Percentiles rank a stretch among this genome's conserved stretches.
Conservation (phyloP, 129 eudicot genomes). For the Escallonia herrerae region DNA sequence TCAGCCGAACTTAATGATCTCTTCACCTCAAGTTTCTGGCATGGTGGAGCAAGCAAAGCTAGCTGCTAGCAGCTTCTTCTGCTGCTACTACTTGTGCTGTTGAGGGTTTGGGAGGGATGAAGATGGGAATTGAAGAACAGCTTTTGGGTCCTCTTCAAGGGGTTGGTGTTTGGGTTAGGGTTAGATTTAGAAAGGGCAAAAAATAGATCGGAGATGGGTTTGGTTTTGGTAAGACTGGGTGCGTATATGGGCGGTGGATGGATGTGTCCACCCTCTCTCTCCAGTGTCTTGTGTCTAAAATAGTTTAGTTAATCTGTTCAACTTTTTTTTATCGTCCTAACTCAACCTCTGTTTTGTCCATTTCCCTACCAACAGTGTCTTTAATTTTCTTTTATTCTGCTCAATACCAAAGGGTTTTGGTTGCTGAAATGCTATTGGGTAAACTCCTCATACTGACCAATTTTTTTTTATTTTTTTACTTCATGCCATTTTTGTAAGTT, state of each 20-base stretch:
- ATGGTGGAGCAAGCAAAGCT: not conserved
- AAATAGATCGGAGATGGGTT: conserved; percentile 21
- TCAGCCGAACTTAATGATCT: not conserved
- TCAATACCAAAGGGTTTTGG: too few relatives aligned
- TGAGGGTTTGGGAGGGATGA: conserved; percentile 14
- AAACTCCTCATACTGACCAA: too few relatives aligned
- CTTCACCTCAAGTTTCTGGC: not conserved
- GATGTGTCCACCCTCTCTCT: not conserved
- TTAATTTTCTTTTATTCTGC: too few relatives aligned
- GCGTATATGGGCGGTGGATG: conserved; percentile 15
- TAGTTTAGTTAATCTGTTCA: too few relatives aligned
- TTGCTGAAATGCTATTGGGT: too few relatives aligned
- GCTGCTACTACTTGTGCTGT: not conserved
- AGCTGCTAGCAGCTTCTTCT: too few relatives aligned
- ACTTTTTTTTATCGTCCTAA: too few relatives aligned
- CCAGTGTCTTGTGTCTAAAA: too few relatives aligned
- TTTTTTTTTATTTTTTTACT: too few relatives aligned
- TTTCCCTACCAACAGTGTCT: too few relatives aligned
- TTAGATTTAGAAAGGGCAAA: conserved; percentile 17
- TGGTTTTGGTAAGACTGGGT: conserved; percentile 15
- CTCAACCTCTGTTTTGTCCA: too few relatives aligned
- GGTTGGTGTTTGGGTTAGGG: conserved; percentile 30
- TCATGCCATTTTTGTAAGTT: too few relatives aligned
- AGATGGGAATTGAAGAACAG: conserved; percentile 1
- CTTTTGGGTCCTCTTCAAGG: conserved; percentile 10